Evolutionary conservation across 441 rosid genomes (phyloP).

Genomic region (Sinapis alba): DNA sequence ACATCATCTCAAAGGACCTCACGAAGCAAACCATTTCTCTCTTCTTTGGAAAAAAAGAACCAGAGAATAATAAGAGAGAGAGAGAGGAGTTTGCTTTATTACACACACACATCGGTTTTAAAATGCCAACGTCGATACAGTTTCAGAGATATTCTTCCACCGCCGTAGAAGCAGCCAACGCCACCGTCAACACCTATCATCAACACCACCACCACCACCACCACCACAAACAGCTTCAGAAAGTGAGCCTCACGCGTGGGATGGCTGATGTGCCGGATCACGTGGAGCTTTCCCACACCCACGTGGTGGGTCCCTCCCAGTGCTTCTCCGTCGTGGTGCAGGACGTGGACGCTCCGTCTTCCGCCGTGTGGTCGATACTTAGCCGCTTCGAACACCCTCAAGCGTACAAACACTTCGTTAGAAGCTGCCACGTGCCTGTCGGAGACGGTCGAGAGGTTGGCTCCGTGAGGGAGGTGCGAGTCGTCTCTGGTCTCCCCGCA

Average conservation of each 20-base stretch:
- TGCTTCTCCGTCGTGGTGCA: conserved; percentile 64
- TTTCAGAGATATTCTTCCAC: conserved; percentile 40
- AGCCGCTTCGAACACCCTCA: conserved; percentile 79
- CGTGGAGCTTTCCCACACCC: conserved; percentile 47
- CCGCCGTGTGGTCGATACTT: conserved; percentile 77
- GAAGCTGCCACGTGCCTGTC: conserved; percentile 62
- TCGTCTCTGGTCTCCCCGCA: conserved; percentile 84
- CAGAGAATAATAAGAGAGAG: neutral
- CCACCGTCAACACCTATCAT: conserved; percentile 1
- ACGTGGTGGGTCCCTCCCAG: conserved; percentile 53
- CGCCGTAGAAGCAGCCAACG: conserved; percentile 24
- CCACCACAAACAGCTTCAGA: conserved; percentile 40
- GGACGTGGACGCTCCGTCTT: conserved; percentile 54
- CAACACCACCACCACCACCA: conserved; percentile 5
- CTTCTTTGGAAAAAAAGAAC: neutral
- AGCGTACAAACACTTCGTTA: conserved; percentile 75
- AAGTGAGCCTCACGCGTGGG: conserved; percentile 41
- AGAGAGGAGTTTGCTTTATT: neutral
- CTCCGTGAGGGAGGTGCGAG: conserved; percentile 61
- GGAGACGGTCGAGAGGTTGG: conserved; percentile 71
- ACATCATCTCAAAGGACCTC: conserved; percentile 8
- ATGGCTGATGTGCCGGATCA: conserved; percentile 49
- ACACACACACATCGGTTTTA: neutral
- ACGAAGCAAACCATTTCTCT: conserved; percentile 20
- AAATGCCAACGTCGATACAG: conserved; percentile 70